Evolutionary conservation across 2,329 filamentous ascomycete species (phyloP).

Genomic region (Graphiopsis chlorocephala): DNA sequence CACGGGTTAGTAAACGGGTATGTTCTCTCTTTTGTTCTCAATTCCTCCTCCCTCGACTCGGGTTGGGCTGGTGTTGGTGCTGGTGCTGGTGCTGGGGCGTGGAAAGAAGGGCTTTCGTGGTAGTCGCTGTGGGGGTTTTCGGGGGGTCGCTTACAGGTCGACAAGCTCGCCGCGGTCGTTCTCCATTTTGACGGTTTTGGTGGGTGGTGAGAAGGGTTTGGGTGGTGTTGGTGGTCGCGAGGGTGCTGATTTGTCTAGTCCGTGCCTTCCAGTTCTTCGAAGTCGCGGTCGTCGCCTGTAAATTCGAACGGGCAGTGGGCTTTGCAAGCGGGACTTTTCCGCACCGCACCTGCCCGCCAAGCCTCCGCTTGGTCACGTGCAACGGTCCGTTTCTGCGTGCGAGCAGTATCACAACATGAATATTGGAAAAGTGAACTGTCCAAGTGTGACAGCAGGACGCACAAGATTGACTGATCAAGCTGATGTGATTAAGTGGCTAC

Average conservation of each 20-base stretch:
- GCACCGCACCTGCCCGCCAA: background rate
- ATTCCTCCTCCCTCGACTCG: conserved; percentile 6
- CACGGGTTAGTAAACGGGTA: conserved; percentile 13
- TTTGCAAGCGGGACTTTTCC: background rate
- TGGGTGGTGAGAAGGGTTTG: conserved; percentile 2
- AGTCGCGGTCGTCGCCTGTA: conserved; percentile 5
- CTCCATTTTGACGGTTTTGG: conserved; percentile 66
- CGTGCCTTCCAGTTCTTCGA: conserved; percentile 10
- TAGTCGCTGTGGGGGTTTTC: background rate
- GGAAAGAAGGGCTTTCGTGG: conserved; percentile 2
- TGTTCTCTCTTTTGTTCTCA: conserved; percentile 32
- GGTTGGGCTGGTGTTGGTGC: background rate
- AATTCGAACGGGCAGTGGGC: conserved; percentile 15
- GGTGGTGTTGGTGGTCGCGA: conserved; percentile 9
- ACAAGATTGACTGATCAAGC: background rate
- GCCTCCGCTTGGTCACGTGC: conserved; percentile 1
- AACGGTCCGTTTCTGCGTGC: background rate
- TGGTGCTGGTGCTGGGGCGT: background rate
- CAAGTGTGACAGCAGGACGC: background rate
- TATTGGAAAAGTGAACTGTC: background rate
- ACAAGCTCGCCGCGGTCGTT: conserved; percentile 99
- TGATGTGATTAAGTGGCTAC: conserved; percentile 7
- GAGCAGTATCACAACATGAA: background rate
- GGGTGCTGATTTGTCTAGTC: conserved; percentile 15
- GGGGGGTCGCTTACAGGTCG: conserved; percentile 72